Base-by-base conservation (phyloP, 176 grass and related monocot species). In the Puya raimondii region DNA sequence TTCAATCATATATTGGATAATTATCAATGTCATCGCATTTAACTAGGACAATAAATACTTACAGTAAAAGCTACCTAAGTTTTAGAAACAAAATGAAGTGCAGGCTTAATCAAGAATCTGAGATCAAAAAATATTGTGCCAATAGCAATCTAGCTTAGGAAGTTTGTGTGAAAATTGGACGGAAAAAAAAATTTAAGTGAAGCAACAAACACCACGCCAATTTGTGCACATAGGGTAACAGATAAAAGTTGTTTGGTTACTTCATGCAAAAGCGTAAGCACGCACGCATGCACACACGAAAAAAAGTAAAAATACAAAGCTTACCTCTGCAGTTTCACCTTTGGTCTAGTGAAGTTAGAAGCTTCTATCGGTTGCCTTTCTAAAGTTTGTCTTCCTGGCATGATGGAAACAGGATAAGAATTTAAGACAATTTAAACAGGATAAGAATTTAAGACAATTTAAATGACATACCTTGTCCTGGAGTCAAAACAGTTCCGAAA, bases 401-500 rank as follows among this genome's bases (percentile, higher is more conserved):
- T 10, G 63, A 59, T 49, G 26, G 68, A 80, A 56, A 15, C 1
- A 75, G 20, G 57, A 63, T 88, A 63, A 92, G 53, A 51, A 66
- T 48, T 14, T n/a, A 72, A 29, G 33, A 8, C 16, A 71, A 3
- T 74, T 73, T 17, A 74, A 65, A 71, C 5, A 75, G 20, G 57
- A 63, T 88, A 63, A 92, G 53, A 51, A 66, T 48, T 14, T n/a
- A 72, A 29, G 33, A 8, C 16, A 71, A 3, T 74, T 73, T 17
- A 74, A 65, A 59, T 9, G 68, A 50, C 82, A 75, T 88, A 91
- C 85, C 59, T 75, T 82, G 73, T 47, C 57, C 70, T 50, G 66
- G 51, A 48, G 77, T 88, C 72, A 99, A 78, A 63, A 78, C 64
- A 65, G 56, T 82, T 25, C 94, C 94, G 12, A 99, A 99, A 71